Base-by-base conservation (phyloP, 306 rosid genomes). In the Medicago ruthenica region DNA sequence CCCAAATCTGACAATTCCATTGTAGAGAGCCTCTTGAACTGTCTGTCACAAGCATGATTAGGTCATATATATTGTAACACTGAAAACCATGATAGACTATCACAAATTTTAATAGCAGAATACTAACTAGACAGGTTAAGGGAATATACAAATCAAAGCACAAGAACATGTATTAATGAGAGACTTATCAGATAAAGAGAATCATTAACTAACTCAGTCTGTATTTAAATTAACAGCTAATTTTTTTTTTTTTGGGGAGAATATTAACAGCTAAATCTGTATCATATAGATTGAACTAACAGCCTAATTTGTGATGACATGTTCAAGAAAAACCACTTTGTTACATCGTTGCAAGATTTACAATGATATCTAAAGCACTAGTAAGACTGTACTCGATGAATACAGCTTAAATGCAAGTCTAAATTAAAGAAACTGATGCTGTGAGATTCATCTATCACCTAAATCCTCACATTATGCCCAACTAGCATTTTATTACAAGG, bases 1-100 rank as follows among this genome's bases (percentile, higher is more conserved):
- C 99, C 93, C 71, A 92, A 90, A 86, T 95, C 99, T 10, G 93
- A 95, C 61, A 92, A 81, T 84, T 92, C 99, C 50, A 84, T 88
- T 45, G 97, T 80, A 78, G 97, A 95, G 61, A 82, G 87, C 84
- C 89, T 90, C 92, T 90, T 88, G 81, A 95, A 90, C 91, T 90
- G 97, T 96, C 99, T 95, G 99, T 87, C 92, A 85, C 75, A 74
- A 77, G 67, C 77, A 86, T 62, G 86, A 84, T 88, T 75, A 82
- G 88, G 85, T 82, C 71, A 85, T 15, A 71, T 81, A 85, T 15
- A 71, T 81, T 79, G 61, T 60, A 82, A 42, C 59, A 37, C 72
- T 44, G 14, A 50, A 66, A 71, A 58, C 54, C 69, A 74, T 78
- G 65, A 74, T 41, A 80, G 67, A 68, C 47, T 59, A 73, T 22